Conservation (phyloP, 148 eudicot species). For the Persicaria tinctoria region DNA sequence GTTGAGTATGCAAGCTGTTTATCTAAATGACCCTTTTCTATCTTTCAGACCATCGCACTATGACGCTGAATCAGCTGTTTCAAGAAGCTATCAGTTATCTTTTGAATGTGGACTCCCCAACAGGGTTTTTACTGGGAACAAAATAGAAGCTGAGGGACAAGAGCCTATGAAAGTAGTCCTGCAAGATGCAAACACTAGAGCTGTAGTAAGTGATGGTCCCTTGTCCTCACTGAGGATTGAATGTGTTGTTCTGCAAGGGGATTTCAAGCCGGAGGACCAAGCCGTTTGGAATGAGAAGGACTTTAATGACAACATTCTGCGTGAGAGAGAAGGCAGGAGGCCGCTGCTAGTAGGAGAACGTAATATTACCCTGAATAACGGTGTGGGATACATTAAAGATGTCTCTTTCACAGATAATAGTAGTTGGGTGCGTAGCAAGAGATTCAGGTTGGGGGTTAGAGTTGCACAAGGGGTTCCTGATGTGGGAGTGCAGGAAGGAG, state of each 20-base stretch:
- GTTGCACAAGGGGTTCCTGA: constrained; percentile 30
- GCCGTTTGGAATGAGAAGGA: constrained; percentile 44
- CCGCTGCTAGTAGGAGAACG: constrained; percentile 47
- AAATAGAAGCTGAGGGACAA: constrained; percentile 22
- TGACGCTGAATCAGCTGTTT: neutral
- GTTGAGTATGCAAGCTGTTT: neutral
- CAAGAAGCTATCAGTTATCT: constrained; percentile 15
- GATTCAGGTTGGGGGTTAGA: constrained; percentile 52
- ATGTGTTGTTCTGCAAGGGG: constrained; percentile 56
- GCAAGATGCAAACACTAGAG: constrained; percentile 19
- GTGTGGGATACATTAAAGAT: constrained; percentile 32
- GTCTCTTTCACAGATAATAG: constrained; percentile 59
- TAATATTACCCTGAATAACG: constrained; percentile 24
- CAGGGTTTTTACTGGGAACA: constrained; percentile 23
- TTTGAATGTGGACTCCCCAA: constrained; percentile 18
- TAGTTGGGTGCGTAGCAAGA: constrained; percentile 41
- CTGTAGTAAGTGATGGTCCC: constrained; percentile 26
- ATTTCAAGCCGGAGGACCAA: constrained; percentile 46
- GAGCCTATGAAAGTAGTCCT: constrained; percentile 20
- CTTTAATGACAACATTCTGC: constrained; percentile 40
- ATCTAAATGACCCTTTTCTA: neutral
- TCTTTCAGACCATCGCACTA: neutral
- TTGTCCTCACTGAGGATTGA: constrained; percentile 38
- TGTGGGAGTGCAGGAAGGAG: constrained; percentile 42
- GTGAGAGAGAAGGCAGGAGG: constrained; percentile 52